A percentile compares a stretch with the other conserved stretches of the same genome.
phyloP scores from a whole-genome alignment of 1,284 basidiomycete genomes.

The Coniferiporia sulphurascens region DNA sequence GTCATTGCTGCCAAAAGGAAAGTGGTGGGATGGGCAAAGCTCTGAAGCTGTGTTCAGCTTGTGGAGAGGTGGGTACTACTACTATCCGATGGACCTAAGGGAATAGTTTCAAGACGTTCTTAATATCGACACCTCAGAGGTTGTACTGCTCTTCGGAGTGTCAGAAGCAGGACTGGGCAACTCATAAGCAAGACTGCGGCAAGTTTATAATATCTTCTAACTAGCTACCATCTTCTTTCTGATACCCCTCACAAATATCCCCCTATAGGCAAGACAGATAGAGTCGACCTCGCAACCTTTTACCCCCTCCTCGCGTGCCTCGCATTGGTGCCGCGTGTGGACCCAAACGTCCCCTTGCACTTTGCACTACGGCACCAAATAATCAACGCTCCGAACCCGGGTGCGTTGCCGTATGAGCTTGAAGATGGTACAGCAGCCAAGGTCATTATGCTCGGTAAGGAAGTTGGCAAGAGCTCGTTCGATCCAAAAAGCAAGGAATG shows the following conservation, averaged over 20 bases:
- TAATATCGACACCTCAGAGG: not conserved
- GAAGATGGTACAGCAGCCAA: conserved; percentile 31
- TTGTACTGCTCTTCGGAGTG: not conserved
- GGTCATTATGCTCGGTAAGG: conserved; percentile 30
- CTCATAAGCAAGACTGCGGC: not conserved
- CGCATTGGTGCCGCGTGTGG: conserved; percentile 25
- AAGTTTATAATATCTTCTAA: not conserved
- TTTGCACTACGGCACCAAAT: conserved; percentile 31
- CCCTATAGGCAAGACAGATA: conserved; percentile 29
- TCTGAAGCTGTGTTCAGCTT: too few species aligned
- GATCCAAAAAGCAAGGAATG: conserved; percentile 18
- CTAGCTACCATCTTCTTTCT: not conserved
- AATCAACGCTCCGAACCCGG: conserved; percentile 31
- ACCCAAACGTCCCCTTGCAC: conserved; percentile 26
- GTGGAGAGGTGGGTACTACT: too few species aligned
- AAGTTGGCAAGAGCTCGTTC: not conserved
- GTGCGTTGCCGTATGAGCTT: conserved; percentile 20
- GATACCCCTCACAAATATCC: not conserved
- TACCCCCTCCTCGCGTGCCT: conserved; percentile 35
- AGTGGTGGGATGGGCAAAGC: too few species aligned
- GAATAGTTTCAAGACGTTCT: not conserved
- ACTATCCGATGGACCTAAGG: too few species aligned
- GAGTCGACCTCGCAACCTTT: conserved; percentile 33
- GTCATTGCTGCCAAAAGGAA: too few species aligned
- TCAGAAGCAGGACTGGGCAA: not conserved